Conservation (phyloP, 2,329 filamentous ascomycete species). For the Pseudogymnoascus sp. region DNA sequence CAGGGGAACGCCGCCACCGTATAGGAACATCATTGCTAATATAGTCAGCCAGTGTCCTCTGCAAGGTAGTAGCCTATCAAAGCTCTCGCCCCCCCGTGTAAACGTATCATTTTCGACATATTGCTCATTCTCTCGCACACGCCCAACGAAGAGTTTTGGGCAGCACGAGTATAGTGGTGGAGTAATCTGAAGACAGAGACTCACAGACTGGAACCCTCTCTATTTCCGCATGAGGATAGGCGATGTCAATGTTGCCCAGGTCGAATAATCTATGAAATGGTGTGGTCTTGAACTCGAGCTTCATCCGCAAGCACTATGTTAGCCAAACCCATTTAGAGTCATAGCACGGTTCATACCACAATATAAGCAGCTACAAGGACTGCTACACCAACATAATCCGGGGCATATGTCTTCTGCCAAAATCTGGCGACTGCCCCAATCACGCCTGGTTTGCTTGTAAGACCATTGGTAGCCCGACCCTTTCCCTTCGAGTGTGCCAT, state of each 20-base stretch:
- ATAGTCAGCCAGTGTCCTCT: neutral
- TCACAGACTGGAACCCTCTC: conserved; percentile 76
- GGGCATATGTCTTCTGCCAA: conserved; percentile 69
- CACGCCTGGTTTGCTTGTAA: conserved; percentile 13
- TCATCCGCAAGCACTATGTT: conserved; percentile 9
- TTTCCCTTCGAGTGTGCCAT: neutral
- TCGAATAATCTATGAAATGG: conserved; percentile 96
- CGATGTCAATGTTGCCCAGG: conserved; percentile 74
- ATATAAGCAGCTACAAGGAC: conserved; percentile 63
- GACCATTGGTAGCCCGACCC: neutral
- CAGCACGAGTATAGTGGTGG: neutral
- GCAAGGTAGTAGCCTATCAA: neutral
- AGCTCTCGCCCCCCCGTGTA: neutral
- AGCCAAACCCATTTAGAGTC: neutral
- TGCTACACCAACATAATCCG: conserved; percentile 76
- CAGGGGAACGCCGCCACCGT: conserved; percentile 67
- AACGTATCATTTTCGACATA: neutral
- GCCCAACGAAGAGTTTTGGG: neutral
- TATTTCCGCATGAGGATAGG: conserved; percentile 75
- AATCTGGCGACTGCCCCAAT: conserved; percentile 26
- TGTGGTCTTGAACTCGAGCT: conserved; percentile 63
- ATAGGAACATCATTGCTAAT: conserved; percentile 66
- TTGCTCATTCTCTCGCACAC: neutral
- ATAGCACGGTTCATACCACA: conserved; percentile 37
- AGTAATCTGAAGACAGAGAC: conserved; percentile 26